phyloP scores from a whole-genome alignment of 495 filamentous ascomycete genomes.

The Clavariopsis aquatica region DNA sequence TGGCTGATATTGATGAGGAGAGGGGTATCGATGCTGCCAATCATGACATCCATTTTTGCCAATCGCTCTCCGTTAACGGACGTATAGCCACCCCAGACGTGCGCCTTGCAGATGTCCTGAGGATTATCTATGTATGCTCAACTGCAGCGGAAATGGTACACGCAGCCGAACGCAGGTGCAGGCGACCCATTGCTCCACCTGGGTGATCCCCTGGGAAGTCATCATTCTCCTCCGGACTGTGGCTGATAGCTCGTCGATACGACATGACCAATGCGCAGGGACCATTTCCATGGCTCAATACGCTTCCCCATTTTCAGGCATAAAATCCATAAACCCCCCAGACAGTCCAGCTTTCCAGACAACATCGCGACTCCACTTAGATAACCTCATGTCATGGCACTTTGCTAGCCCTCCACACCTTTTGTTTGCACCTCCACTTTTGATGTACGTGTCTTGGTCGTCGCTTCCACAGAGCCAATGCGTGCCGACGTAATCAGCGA shows the following conservation, averaged over 20 bases:
- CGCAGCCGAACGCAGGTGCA: constrained; percentile 19
- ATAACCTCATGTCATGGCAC: constrained; percentile 37
- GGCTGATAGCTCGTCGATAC: constrained; percentile 22
- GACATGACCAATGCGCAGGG: constrained; percentile 18
- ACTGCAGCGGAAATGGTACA: constrained; percentile 19
- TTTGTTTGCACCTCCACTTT: constrained; percentile 36
- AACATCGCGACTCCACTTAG: constrained; percentile 28
- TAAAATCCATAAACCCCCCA: constrained; percentile 32
- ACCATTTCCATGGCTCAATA: constrained; percentile 24
- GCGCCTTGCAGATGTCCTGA: not conserved
- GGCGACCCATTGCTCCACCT: not conserved
- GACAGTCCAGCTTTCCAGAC: constrained; percentile 20
- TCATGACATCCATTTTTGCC: constrained; percentile 10
- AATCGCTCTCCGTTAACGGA: constrained; percentile 27
- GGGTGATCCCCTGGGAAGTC: constrained; percentile 20
- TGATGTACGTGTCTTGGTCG: constrained; percentile 37
- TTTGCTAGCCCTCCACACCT: constrained; percentile 41
- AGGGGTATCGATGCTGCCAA: constrained; percentile 19
- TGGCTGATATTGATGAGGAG: constrained; percentile 21
- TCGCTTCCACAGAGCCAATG: constrained; percentile 27
- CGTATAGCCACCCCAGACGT: constrained; percentile 8
- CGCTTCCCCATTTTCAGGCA: constrained; percentile 37
- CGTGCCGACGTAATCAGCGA: constrained; percentile 18
- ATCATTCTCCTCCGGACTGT: constrained; percentile 25
- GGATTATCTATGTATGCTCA: constrained; percentile 16